Percentiles rank a stretch among this genome's conserved stretches.
These are phyloP conservation scores for Pichia sp. DNA, from an alignment of 1,139 yeast species.

Conservation along the genomic window DNA sequence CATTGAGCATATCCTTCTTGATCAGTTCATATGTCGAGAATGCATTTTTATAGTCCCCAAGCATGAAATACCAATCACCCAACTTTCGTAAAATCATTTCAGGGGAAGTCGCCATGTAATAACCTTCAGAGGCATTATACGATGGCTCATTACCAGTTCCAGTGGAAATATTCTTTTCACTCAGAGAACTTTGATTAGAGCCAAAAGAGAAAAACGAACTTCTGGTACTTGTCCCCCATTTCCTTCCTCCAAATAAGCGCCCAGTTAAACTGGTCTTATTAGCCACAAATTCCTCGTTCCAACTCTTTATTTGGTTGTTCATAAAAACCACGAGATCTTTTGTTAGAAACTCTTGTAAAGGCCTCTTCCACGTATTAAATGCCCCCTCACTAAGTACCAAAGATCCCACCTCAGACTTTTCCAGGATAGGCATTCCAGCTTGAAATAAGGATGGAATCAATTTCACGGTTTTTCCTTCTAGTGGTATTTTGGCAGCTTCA, in stretches of 20 bases:
- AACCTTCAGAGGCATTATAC: constrained; percentile 26
- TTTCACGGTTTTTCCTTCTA: constrained; percentile 5
- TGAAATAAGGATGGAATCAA: constrained; percentile 32
- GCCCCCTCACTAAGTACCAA: constrained; percentile 29
- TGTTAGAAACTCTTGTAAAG: constrained; percentile 48
- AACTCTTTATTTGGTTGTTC: constrained; percentile 64
- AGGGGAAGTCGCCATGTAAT: constrained; percentile 52
- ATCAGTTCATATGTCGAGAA: constrained; percentile 77
- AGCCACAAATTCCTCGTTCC: constrained; percentile 67
- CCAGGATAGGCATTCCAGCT: too few relatives aligned
- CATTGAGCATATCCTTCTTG: constrained; percentile 69
- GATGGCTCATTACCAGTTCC: constrained; percentile 9
- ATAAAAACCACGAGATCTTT: constrained; percentile 65
- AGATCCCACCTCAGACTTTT: too few relatives aligned
- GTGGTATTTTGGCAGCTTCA: too few relatives aligned
- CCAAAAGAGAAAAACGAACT: constrained; percentile 29
- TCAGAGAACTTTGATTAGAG: constrained; percentile 12
- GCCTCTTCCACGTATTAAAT: constrained; percentile 35
- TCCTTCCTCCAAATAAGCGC: constrained; percentile 56
- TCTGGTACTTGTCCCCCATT: constrained; percentile 31
- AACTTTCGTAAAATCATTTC: constrained; percentile 75
- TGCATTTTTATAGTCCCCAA: constrained; percentile 82
- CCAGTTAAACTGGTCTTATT: constrained; percentile 71
- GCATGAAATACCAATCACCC: constrained; percentile 89
- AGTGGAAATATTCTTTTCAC: constrained; percentile 21